Conservation (phyloP, 2,329 filamentous ascomycete species). For the Alternaria infectoria region DNA sequence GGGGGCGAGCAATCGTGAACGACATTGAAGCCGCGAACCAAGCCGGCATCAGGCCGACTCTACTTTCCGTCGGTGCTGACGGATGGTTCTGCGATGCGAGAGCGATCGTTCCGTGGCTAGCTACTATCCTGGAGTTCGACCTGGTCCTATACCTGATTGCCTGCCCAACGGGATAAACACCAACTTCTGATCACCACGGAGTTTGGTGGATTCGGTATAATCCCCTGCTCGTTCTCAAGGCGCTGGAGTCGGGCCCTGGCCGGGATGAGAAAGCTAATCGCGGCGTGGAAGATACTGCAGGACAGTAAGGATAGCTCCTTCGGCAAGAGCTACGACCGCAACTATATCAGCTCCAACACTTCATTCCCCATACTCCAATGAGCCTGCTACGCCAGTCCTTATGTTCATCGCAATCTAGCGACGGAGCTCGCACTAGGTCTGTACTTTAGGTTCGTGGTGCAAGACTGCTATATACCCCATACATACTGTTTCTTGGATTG, state of each 20-base stretch:
- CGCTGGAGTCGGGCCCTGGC: not conserved
- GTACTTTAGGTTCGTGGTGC: fast-evolving
- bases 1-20: not conserved
- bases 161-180: not conserved
- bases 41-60: not conserved
- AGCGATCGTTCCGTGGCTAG: not conserved
- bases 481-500: not conserved
- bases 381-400: not conserved
- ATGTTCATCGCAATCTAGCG: not conserved
- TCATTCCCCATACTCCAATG: not conserved
- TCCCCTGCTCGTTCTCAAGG: not conserved
- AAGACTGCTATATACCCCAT: not conserved
- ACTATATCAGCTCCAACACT: not conserved
- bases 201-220: not conserved
- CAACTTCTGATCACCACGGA: not conserved
- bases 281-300: not conserved
- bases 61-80: not conserved
- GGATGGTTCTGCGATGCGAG: not conserved
- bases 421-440: not conserved
- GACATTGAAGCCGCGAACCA: not conserved
- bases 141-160: not conserved
- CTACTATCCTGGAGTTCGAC: not conserved
- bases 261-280: not conserved
- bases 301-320: not conserved
- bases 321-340: not conserved